Evolutionary conservation across 129 eudicot species (phyloP), one percentile per base, ranked within the genome.

Genomic region (Gnaphalium uliginosum): DNA sequence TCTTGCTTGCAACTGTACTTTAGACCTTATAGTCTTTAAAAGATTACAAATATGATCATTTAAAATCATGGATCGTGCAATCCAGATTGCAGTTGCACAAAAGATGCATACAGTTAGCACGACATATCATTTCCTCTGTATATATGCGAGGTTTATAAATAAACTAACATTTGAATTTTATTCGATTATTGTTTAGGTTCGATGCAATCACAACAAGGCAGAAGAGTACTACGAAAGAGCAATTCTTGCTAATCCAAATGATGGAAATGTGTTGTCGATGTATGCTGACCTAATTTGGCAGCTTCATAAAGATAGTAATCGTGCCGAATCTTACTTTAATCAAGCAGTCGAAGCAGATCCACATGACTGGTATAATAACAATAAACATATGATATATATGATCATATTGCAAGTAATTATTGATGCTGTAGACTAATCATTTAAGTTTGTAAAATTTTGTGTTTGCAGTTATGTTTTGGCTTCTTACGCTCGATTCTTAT

Each of bases 271-370:
- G 50, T 89, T 92, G n/a, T 82, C 93, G n/a, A 86, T 80, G 17
- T 92, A 92, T 65, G 96, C 91, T 56, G 84, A 87, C 26, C 17
- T 92, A 61, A 69, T 83, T 5, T 89, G 96, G 96, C 92, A 93
- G 72, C 81, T 86, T 61, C 90, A 86, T 54, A 83, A 14, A 23
- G 97, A 91, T 70, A 72, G 67, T 76, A 84, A 85, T 9, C 64
- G 90, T 76, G 91, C 93, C 22, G 58, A 77, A 30, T 71, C 70
- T 66, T 90, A 87, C 78, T 66, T 35, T 21, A 37, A 21, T 8
- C 18, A 37, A 66, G 71, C 71, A 33, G 53, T 66, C 13, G 23
- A 64, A 64, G 18, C 25, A 2, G 46, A 64, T 64, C 69, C 46
- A 14, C 19, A 64, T 64, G 69, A 64, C n/a, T 64, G 69, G 69